Percentiles rank a stretch among this genome's conserved stretches.
These are phyloP conservation scores for Plasmodium billcollinsi DNA, from an alignment of 169 alveolate genomes.

Conservation along the genomic window DNA sequence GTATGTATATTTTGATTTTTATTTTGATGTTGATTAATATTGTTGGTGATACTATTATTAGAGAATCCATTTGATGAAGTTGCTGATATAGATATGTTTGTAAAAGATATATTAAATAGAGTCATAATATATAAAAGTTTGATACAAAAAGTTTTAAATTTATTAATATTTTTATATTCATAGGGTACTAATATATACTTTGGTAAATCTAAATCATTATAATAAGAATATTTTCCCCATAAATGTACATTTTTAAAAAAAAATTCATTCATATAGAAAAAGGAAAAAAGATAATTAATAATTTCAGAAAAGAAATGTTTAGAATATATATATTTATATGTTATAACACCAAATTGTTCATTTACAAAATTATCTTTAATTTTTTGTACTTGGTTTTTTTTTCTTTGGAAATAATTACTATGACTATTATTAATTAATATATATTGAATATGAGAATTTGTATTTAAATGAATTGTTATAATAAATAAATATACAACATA, in stretches of 20 bases:
- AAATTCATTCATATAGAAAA: constrained; percentile 52
- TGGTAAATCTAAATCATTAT: constrained; percentile 34
- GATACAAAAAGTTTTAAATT: constrained; percentile 10
- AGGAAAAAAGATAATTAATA: constrained; percentile 40
- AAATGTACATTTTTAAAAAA: constrained; percentile 52
- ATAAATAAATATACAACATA: constrained; percentile 31
- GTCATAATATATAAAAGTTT: constrained; percentile 43
- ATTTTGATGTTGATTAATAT: too few species aligned
- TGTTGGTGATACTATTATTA: background rate
- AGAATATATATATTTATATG: constrained; percentile 53
- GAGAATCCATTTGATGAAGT: background rate
- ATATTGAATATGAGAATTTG: constrained; percentile 42
- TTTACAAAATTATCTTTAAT: constrained; percentile 50
- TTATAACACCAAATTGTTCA: constrained; percentile 32
- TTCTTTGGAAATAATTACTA: constrained; percentile 6
- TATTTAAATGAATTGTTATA: constrained; percentile 24
- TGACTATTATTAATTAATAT: constrained; percentile 34
- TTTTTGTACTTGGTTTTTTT: constrained; percentile 8
- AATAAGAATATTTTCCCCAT: constrained; percentile 36
- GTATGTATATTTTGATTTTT: too few species aligned
- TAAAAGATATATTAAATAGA: constrained; percentile 32
- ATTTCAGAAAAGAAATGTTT: constrained; percentile 43
- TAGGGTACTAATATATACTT: constrained; percentile 49
- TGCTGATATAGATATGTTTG: constrained; percentile 11
- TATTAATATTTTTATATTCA: constrained; percentile 29